These are phyloP conservation scores for Dothistroma pini DNA, from an alignment of 2,329 filamentous ascomycete species.

Conservation along the genomic window DNA sequence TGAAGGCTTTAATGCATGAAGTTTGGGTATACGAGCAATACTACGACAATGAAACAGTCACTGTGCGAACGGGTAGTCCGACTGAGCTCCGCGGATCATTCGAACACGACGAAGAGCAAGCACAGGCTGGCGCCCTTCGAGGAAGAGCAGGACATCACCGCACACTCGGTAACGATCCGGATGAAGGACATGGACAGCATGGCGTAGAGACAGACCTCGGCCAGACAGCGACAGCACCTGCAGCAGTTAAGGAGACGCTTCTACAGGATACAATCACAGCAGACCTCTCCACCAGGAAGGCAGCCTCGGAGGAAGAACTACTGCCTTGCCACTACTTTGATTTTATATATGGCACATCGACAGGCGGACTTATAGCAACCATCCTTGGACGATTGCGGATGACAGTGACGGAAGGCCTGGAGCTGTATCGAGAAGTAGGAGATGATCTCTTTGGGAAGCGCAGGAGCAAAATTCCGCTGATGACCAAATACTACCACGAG, in stretches of 20 bases:
- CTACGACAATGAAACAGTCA: constrained; percentile 27
- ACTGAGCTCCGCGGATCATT: constrained; percentile 8
- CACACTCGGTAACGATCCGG: constrained; percentile 16
- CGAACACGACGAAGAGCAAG: constrained; percentile 13
- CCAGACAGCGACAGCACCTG: constrained; percentile 6
- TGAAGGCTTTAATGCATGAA: constrained; percentile 49
- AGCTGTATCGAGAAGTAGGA: constrained; percentile 46
- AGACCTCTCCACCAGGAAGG: constrained; percentile 21
- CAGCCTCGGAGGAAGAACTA: constrained; percentile 42
- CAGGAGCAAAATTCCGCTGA: constrained; percentile 43
- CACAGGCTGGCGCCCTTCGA: constrained; percentile 15
- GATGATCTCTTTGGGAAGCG: constrained; percentile 47
- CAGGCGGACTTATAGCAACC: constrained; percentile 50
- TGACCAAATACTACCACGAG: constrained; percentile 49
- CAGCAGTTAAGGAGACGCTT: constrained; percentile 17
- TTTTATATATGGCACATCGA: constrained; percentile 52
- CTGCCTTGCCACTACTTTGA: constrained; percentile 53
- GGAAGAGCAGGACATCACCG: constrained; percentile 14
- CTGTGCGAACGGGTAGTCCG: constrained; percentile 20
- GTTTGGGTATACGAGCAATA: constrained; percentile 45
- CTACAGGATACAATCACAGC: constrained; percentile 23
- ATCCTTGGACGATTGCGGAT: constrained; percentile 50
- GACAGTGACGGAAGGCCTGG: constrained; percentile 47
- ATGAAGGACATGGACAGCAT: constrained; percentile 16
- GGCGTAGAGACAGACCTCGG: constrained; percentile 14